Evolutionary conservation across 2,329 filamentous ascomycete species (phyloP).

Genomic region (Podosphaera xanthii): DNA sequence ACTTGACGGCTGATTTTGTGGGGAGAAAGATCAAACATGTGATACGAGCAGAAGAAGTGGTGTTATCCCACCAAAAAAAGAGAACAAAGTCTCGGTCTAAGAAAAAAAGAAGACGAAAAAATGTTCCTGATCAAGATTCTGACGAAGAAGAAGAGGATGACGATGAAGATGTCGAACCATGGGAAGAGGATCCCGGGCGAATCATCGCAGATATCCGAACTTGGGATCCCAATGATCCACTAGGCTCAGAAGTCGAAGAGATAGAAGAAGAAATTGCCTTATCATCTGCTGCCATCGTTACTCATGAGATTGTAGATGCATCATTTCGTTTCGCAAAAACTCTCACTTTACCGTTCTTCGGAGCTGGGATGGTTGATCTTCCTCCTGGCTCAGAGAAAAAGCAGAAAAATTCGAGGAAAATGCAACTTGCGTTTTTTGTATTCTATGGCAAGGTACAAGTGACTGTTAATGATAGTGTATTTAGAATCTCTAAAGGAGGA

Average conservation of each 20-base stretch:
- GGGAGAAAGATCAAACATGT: constrained; percentile 54
- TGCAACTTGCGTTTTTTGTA: constrained; percentile 95
- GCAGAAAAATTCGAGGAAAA: constrained; percentile 77
- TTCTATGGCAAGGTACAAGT: constrained; percentile 64
- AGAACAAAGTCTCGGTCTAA: constrained; percentile 9
- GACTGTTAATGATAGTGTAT: constrained; percentile 49
- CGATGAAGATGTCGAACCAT: constrained; percentile 34
- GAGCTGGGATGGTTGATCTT: constrained; percentile 72
- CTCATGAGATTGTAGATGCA: constrained; percentile 35
- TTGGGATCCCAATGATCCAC: constrained; percentile 39
- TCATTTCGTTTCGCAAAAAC: constrained; percentile 81
- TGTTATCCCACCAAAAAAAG: constrained; percentile 16
- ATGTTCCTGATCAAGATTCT: constrained; percentile 7
- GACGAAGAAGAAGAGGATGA: constrained; percentile 4
- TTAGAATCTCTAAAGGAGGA: constrained; percentile 68
- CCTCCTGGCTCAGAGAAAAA: constrained; percentile 65
- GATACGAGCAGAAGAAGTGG: constrained; percentile 43
- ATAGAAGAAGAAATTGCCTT: constrained; percentile 31
- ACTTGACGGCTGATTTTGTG: constrained; percentile 31
- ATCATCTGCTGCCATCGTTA: constrained; percentile 26
- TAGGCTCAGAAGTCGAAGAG: constrained; percentile 29
- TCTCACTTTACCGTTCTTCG: constrained; percentile 64
- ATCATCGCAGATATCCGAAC: constrained; percentile 38
- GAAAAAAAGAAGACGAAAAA: constrained; percentile 18
- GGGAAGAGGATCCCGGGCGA: constrained; percentile 45